Evolutionary conservation across 352 stramenopile genomes (phyloP), one percentile per base, ranked within the genome.

Genomic region (Phytophthora cryptogea): DNA sequence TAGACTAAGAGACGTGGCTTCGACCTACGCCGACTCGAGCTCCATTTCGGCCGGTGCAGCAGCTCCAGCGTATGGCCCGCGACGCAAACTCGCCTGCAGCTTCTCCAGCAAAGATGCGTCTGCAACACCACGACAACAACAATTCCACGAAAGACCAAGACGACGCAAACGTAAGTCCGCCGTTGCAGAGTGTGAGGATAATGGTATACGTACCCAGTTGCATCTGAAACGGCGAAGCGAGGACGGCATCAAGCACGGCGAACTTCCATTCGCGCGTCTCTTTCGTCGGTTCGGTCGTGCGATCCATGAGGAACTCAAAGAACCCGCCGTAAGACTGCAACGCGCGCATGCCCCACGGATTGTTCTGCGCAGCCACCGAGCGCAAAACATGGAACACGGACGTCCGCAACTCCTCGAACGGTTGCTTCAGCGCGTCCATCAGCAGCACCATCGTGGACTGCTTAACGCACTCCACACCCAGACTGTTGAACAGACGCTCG

Each of bases 191-290:
- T 16, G 8, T 49, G 20, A 26, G 31, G 33, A 17, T 59, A 55
- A 26, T 20, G 16, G 27, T 23, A 51, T 20, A 72, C 78, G 59
- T 60, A 88, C 80, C 78, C 20, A 95, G 58, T n/a, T 77, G 61
- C 28, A 66, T 46, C 50, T 76, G 63, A 49, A 88, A 92, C 11
- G 72, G 80, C n/a, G 84, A 94, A 9, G 71, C 78, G 11, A 94
- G 17, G 8, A 94, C 50, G 20, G 83, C 80, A 39, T 94, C 87
- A n/a, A 91, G 72, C 48, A 95, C 68, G 7, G 87, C 82, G 62
- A 95, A 95, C 62, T 95, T 95, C 87, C 87, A 95, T 68, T 95
- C 87, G 59, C 85, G 80, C 23, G 83, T 89, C 47, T 88, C 72
- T 47, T 94, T 95, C 23, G 78, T 93, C 23, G 85, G 83, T 56